Conservation (phyloP, 225 moss, liverwort and hornwort species). For the Marchantia paleacea region DNA sequence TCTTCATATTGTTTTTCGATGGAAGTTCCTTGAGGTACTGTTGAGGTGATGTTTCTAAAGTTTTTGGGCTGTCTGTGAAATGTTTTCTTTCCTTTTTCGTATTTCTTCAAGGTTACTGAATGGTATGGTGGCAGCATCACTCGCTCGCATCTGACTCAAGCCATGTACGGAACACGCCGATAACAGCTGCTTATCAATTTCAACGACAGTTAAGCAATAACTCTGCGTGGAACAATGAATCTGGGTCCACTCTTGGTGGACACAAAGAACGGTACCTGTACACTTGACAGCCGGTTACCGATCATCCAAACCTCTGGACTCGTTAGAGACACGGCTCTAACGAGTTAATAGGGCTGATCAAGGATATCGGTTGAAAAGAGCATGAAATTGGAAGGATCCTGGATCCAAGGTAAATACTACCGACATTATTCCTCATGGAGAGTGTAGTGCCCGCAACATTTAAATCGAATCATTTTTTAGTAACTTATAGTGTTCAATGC, state of each 20-base stretch:
- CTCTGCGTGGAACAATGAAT: too few relatives aligned
- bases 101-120: neutral
- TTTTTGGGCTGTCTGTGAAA: neutral
- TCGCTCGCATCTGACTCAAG: neutral
- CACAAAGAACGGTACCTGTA: neutral
- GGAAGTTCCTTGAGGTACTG: neutral
- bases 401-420: too few relatives aligned
- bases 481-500: too few relatives aligned
- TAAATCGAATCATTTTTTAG: too few relatives aligned
- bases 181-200: neutral
- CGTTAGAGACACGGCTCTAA: too few relatives aligned
- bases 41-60: neutral
- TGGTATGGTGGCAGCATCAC: neutral
- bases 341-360: too few relatives aligned
- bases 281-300: neutral
- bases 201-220: neutral
- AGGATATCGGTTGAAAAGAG: too few relatives aligned
- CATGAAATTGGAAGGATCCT: too few relatives aligned
- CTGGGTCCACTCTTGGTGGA: neutral
- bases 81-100: neutral
- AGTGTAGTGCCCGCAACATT: too few relatives aligned
- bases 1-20: too few relatives aligned
- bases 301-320: too few relatives aligned
- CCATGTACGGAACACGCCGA: neutral
- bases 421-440: too few relatives aligned